phyloP scores from a whole-genome alignment of 345 rosid genomes.

The Mercurialis annua region DNA sequence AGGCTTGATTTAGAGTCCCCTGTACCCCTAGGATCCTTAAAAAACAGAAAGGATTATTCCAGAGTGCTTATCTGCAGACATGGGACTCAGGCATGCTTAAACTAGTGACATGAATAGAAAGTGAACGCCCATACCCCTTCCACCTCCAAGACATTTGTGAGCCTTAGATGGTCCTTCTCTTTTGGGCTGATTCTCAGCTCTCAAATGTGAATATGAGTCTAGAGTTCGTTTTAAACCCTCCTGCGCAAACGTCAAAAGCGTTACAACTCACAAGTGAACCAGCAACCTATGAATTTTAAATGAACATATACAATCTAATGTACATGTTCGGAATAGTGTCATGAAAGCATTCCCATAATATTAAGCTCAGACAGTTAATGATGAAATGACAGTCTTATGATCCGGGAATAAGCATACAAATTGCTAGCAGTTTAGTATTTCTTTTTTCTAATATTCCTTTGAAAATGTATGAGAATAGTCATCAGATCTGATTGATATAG shows the following conservation, averaged over 20 bases:
- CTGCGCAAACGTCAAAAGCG: slow-evolving; percentile 37
- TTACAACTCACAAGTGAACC: neutral
- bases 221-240: slow-evolving; percentile 77
- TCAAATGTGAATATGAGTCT: slow-evolving; percentile 71
- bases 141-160: slow-evolving; percentile 64
- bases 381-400: neutral
- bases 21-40: neutral
- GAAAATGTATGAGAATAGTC: neutral
- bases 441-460: too few species aligned
- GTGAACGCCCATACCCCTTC: slow-evolving; percentile 51
- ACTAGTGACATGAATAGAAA: slow-evolving; percentile 4
- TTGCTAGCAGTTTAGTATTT: neutral
- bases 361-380: neutral
- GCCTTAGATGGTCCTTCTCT: slow-evolving; percentile 86
- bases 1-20: neutral
- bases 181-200: slow-evolving; percentile 53
- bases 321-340: neutral
- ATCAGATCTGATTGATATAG: neutral
- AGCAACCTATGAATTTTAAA: neutral
- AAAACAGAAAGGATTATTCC: neutral
- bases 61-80: neutral
- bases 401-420: neutral
- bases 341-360: neutral
- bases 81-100: neutral
- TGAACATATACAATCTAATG: neutral